phyloP scores from a whole-genome alignment of 441 rosid genomes.

The Euphorbia schlechtendalii region DNA sequence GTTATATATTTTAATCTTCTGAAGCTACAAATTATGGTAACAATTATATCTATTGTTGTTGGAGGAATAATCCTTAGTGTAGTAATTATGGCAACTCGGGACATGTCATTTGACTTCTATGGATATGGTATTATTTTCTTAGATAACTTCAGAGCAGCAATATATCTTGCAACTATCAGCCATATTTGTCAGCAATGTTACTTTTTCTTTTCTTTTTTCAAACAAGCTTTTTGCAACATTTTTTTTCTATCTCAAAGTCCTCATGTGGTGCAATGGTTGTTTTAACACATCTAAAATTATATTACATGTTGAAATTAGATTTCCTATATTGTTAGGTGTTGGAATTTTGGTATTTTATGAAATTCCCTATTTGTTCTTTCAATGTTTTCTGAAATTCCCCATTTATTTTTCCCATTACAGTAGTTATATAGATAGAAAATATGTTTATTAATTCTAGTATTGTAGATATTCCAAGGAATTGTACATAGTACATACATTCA shows the following conservation, averaged over 20 bases:
- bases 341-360: neutral
- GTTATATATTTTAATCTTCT: neutral
- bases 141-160: slow-evolving; percentile 81
- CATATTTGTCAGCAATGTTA: slow-evolving; percentile 59
- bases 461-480: too few species aligned
- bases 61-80: slow-evolving; percentile 86
- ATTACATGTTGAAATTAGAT: neutral
- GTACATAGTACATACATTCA: too few species aligned
- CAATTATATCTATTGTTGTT: slow-evolving; percentile 32
- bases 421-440: too few species aligned
- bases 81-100: slow-evolving; percentile 88
- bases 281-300: slow-evolving; percentile 14
- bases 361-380: neutral
- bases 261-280: slow-evolving; percentile 87
- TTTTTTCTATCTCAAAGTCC: slow-evolving; percentile 1
- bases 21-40: slow-evolving; percentile 1
- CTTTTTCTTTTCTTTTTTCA: neutral
- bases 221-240: slow-evolving; percentile 8
- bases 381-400: neutral
- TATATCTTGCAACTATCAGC: slow-evolving; percentile 68
- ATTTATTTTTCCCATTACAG: slow-evolving; percentile 32
- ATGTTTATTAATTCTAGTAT: too few species aligned
- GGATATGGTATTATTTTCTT: slow-evolving; percentile 83
- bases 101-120: slow-evolving; percentile 83
- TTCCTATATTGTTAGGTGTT: neutral